A percentile compares a stretch with the other conserved stretches of the same genome.
phyloP scores from a whole-genome alignment of 1,139 yeast species.

The Kurtzmaniella quercitrusa region DNA sequence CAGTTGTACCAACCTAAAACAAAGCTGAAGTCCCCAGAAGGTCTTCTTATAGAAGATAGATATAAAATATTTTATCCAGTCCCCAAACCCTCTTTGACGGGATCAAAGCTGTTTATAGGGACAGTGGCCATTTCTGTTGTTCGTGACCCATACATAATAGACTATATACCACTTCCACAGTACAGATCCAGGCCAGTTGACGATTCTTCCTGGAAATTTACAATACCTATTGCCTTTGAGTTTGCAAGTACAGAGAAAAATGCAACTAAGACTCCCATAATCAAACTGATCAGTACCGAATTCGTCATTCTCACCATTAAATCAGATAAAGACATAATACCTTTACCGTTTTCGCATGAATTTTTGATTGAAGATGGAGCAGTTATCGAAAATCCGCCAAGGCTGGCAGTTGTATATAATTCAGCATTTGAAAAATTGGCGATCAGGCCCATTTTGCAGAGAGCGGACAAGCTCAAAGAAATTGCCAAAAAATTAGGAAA shows the following conservation, averaged over 20 bases:
- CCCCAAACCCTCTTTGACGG: conserved; percentile 35
- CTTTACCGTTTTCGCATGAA: conserved; percentile 1
- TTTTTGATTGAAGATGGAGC: conserved; percentile 1
- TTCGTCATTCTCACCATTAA: background rate
- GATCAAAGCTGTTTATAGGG: conserved; percentile 29
- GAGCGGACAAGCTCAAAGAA: background rate
- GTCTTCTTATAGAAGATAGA: conserved; percentile 13
- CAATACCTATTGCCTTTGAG: conserved; percentile 2
- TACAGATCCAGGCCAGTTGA: conserved; percentile 13
- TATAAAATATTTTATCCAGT: conserved; percentile 18
- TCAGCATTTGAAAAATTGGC: conserved; percentile 1
- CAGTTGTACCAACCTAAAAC: conserved; percentile 8
- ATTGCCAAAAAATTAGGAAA: background rate
- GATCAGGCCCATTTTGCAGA: background rate
- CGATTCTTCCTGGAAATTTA: conserved; percentile 4
- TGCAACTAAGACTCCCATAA: background rate
- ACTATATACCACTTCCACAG: conserved; percentile 33
- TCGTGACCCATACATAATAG: conserved; percentile 23
- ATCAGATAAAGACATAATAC: background rate
- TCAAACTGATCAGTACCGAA: background rate
- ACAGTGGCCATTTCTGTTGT: conserved; percentile 35
- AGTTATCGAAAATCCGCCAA: conserved; percentile 1
- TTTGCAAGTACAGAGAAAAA: background rate
- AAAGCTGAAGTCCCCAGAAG: background rate
- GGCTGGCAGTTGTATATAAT: background rate